These are phyloP conservation scores for Starmerella lactis-condensi DNA, from an alignment of 805 yeast species.

Conservation along the genomic window DNA sequence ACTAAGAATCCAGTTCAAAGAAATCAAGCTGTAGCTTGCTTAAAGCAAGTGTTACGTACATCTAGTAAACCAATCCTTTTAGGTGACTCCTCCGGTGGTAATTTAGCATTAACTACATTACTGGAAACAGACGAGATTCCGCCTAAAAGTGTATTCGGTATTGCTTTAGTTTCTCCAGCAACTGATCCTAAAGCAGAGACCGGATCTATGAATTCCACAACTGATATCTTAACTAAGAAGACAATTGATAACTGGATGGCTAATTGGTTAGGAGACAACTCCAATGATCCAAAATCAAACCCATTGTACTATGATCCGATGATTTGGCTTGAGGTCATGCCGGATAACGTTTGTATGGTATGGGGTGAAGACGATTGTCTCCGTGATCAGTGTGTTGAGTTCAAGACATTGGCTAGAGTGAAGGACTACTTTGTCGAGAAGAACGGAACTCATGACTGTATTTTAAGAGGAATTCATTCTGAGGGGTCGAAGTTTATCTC, in stretches of 20 bases:
- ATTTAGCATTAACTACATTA: slow-evolving; percentile 15
- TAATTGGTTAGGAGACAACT: no score
- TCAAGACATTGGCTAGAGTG: slow-evolving; percentile 7
- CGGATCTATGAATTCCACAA: slow-evolving; percentile 2
- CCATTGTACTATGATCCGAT: slow-evolving; percentile 8
- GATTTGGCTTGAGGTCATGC: slow-evolving; percentile 11
- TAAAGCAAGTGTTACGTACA: slow-evolving; percentile 11
- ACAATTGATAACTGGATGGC: not conserved
- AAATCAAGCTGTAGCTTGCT: slow-evolving; percentile 15
- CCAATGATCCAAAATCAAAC: slow-evolving; percentile 10
- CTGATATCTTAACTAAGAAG: slow-evolving; percentile 2
- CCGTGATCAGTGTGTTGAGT: slow-evolving; percentile 8
- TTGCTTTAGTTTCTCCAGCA: slow-evolving; percentile 13
- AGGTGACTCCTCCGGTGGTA: slow-evolving; percentile 24
- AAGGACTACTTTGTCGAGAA: slow-evolving; percentile 11
- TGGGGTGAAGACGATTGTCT: slow-evolving; percentile 16
- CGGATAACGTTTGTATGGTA: slow-evolving; percentile 9
- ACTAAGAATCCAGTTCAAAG: slow-evolving; percentile 19
- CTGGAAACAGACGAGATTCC: no score
- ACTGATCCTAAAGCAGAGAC: slow-evolving; percentile 9
- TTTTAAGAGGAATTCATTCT: slow-evolving; percentile 10
- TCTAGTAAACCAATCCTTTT: slow-evolving; percentile 15
- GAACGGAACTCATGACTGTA: slow-evolving; percentile 16
- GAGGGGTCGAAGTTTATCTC: slow-evolving; percentile 10
- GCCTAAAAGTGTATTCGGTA: slow-evolving; percentile 5